Percentiles rank a stretch among this genome's conserved stretches.
These are phyloP conservation scores for Collybia mongolica DNA, from an alignment of 768 basidiomycete genomes.

Conservation along the genomic window DNA sequence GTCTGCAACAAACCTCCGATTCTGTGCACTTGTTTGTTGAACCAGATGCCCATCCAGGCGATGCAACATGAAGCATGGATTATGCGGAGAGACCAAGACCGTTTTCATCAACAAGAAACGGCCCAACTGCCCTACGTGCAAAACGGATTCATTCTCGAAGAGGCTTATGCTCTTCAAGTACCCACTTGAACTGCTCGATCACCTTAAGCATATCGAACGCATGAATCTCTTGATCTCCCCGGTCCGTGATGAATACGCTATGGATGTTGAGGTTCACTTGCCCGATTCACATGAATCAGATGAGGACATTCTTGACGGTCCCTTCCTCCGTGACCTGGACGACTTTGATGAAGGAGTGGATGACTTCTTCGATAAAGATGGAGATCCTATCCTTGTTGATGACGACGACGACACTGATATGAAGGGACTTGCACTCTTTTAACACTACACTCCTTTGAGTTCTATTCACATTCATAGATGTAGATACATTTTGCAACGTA, in stretches of 20 bases:
- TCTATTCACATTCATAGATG: no score
- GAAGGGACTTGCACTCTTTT: not conserved
- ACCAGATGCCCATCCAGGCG: constrained; percentile 2
- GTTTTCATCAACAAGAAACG: constrained; percentile 9
- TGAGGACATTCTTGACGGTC: constrained; percentile 14
- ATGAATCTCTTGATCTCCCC: not conserved
- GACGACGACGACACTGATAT: constrained; percentile 7
- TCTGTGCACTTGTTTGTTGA: not conserved
- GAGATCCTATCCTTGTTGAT: not conserved
- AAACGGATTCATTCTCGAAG: constrained; percentile 11
- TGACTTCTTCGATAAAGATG: constrained; percentile 1
- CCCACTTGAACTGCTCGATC: constrained; percentile 1
- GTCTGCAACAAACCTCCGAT: not conserved
- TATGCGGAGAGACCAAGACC: constrained; percentile 3
- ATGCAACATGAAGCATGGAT: constrained; percentile 11
- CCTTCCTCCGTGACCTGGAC: constrained; percentile 15
- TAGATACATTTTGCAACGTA: no score
- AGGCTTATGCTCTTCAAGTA: constrained; percentile 13
- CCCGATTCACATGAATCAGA: constrained; percentile 7
- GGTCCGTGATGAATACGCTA: not conserved
- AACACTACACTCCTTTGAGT: no score
- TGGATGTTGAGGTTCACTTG: not conserved
- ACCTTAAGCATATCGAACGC: not conserved
- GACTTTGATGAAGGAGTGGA: constrained; percentile 17
- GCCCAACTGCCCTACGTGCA: constrained; percentile 12